Base-by-base conservation (phyloP, 1,284 basidiomycete genomes). In the Ganoderma sp. region DNA sequence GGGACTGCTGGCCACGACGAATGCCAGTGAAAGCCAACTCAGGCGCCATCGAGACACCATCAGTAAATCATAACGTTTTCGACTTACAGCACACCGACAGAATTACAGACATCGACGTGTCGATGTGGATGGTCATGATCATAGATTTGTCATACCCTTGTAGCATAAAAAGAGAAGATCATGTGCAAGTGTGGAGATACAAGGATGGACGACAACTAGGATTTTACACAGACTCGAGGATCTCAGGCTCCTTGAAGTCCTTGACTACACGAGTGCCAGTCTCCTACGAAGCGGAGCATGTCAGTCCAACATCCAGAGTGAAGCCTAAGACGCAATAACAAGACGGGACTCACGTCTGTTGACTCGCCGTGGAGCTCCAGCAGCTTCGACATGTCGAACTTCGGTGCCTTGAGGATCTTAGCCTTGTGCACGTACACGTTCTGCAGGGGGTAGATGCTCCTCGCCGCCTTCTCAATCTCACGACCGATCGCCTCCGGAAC, bases 351-450 rank as follows among this genome's bases (percentile, higher is more conserved):
- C 78, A 95, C 95, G 78, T 96, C 95, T 76, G 90, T 92, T 74
- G 94, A 90, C 83, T 97, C 97, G 76, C 95, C 95, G 84, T 99
- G 97, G 70, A 97, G 90, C 83, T 99, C 96, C 76, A 98, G 88
- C 67, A 99, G 88, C 84, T 98, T 98, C 77, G 93, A 91, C 69
- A 96, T 85, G 82, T 99, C 98, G 83, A 97, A 95, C 84, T 97
- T 98, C 77, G 97, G 98, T 75, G 96, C 87, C 87, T 99, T 99
- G 80, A 99, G 87, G 79, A 99, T 96, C 88, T 97, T 97, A 75
- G 92, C 96, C 88, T 99, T 98, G 85, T 97, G 94, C 79, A 99
- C 88, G 86, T 97, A 98, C 80, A 98, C 97, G 82, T 99, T 98
- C 86, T 98, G 96, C 79, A 99, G 85, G 75, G 97, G 97, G 87